Evolutionary conservation across 2,329 filamentous ascomycete species (phyloP), one percentile per base, ranked within the genome.

Genomic region (Pseudogymnoascus sp.): DNA sequence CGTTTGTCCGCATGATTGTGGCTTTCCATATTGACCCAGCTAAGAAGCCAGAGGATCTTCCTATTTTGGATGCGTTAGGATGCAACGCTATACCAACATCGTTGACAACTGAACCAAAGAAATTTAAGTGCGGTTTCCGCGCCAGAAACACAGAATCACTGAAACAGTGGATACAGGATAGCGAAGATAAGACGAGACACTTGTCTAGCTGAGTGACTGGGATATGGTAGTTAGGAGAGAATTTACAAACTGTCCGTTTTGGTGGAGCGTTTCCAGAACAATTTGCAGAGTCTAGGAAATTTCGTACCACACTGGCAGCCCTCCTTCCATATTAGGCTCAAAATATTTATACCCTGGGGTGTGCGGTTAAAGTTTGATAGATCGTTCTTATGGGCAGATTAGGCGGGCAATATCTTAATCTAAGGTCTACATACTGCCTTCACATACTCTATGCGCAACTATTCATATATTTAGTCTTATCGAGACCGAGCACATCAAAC

Each of bases 101-200:
- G 7, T 70, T 87, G 70, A 85, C 83, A 0, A 81, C 81, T 2
- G 82, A 86, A 65, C 84, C 84, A 0, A 85, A 83, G 72, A 80
- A 81, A 1, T 87, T 87, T 72, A 86, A 86, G 72, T 76, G 83
- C 54, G 78, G 81, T 0, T 78, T 85, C 61, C 74, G 72, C 64
- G 74, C 79, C 3, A 74, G 84, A 39, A 74, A 83, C 66, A 71
- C 74, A 64, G 69, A 65, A 38, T 72, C 69, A 65, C 63, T 85
- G 63, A 72, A 77, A 67, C 64, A 73, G 65, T 86, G 83, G 83
- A 81, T 86, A 65, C 77, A 73, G 62, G 81, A 70, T 50, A 69
- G 69, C 59, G 70, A 72, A 37, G 68, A 61, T 25, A 64, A 39
- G 39, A 64, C 63, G 12, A 47, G 33, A 47, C 33, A 64, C 43